Conservation (phyloP, 2,329 filamentous ascomycete species). For the Coniella lustricola region DNA sequence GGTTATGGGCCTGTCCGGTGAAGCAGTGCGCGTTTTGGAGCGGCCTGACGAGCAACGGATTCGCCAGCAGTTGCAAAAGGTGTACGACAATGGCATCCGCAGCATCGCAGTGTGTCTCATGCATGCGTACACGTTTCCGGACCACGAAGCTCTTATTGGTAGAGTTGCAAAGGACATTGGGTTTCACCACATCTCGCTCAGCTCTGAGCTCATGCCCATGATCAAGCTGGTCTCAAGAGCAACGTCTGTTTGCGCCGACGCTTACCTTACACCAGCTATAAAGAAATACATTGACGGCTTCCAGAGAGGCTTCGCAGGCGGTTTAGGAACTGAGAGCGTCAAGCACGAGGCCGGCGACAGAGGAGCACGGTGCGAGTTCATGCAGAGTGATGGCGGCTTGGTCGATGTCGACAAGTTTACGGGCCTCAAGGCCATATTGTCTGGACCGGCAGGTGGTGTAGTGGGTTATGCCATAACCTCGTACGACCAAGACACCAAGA, state of each 20-base stretch:
- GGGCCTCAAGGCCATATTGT: constrained; percentile 77
- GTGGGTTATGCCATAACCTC: constrained; percentile 89
- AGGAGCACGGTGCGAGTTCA: constrained; percentile 84
- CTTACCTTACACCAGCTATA: constrained; percentile 73
- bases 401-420: constrained; percentile 76
- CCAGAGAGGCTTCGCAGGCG: constrained; percentile 71
- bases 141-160: constrained; percentile 75
- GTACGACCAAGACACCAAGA: constrained; percentile 75
- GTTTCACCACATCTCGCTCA: constrained; percentile 74
- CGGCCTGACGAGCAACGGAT: constrained; percentile 53
- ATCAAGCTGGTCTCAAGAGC: constrained; percentile 73
- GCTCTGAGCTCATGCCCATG: constrained; percentile 82
- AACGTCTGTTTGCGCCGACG: constrained; percentile 72
- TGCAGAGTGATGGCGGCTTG: constrained; percentile 77
- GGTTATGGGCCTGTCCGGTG: constrained; percentile 66
- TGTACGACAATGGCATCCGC: constrained; percentile 64
- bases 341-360: constrained; percentile 56
- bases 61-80: constrained; percentile 52
- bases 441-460: constrained; percentile 86
- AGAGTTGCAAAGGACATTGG: constrained; percentile 72
- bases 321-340: constrained; percentile 69
- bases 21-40: constrained; percentile 63
- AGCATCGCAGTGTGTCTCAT: constrained; percentile 87
- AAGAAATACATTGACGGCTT: constrained; percentile 70
- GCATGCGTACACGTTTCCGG: constrained; percentile 86